phyloP scores from a whole-genome alignment of 1,284 basidiomycete genomes.

The Papiliotrema flavescens region DNA sequence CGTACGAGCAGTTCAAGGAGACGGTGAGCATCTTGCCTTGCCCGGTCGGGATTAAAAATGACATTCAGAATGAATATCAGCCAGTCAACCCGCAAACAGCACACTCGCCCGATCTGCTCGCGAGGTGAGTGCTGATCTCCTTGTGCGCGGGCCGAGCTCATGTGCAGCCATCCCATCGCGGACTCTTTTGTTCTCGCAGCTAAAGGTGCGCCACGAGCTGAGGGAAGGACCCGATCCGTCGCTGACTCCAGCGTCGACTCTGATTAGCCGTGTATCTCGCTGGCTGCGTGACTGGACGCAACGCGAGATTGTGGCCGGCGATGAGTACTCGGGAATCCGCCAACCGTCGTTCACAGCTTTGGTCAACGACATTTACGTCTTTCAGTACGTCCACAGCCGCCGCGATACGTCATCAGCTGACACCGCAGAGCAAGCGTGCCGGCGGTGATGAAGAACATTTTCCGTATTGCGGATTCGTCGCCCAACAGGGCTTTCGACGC shows the following conservation, averaged over 20 bases:
- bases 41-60: background rate
- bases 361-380: constrained; percentile 28
- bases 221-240: background rate
- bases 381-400: constrained; percentile 21
- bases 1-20: constrained; percentile 19
- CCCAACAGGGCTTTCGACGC: constrained; percentile 17
- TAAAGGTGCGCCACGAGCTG: constrained; percentile 21
- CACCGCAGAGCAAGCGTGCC: constrained; percentile 22
- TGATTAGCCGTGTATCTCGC: background rate
- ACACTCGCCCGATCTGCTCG: constrained; percentile 22
- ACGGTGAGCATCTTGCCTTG: too few species aligned
- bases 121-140: constrained; percentile 15
- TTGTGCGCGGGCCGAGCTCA: constrained; percentile 1
- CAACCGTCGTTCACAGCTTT: constrained; percentile 20
- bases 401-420: background rate
- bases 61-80: constrained; percentile 12
- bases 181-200: constrained; percentile 36
- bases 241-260: background rate
- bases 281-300: constrained; percentile 38
- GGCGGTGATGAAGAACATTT: constrained; percentile 26
- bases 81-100: constrained; percentile 33
- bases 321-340: constrained; percentile 21
- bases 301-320: constrained; percentile 25
- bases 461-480: constrained; percentile 18
- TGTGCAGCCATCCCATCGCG: constrained; percentile 29